Base-by-base conservation (phyloP, 768 basidiomycete genomes). In the Cubamyces sp. region DNA sequence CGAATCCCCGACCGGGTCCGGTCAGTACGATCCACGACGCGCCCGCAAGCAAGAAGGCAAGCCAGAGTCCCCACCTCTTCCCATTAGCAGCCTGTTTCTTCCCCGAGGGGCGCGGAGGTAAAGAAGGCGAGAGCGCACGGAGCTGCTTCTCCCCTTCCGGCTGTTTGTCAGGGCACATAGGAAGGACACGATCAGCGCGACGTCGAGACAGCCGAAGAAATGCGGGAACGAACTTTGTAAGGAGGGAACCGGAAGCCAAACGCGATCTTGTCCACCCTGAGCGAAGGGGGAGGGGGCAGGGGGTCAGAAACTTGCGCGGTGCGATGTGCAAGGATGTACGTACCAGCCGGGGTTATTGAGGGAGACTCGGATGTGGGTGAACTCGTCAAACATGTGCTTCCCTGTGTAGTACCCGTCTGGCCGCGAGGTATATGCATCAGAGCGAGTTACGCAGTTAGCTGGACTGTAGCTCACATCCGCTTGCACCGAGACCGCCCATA, bases 311-410 rank as follows among this genome's bases (percentile, higher is more conserved):
- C 23, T 7, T 1, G 5, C 40, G 11, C n/a, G 37, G 9, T 5
- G 11, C 34, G 1, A 41, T 34, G 9, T 34, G 51, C 16, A 16
- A 50, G 7, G 48, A 40, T 16, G 53, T n/a, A 65, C 70, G 46
- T 54, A 75, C 77, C 72, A 79, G 55, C 68, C 58, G 28, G 77
- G 81, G 0, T 70, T 73, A 61, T 79, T 75, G 9, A 82, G 45
- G 0, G 87, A 82, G 7, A 86, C 69, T 54, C 92, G 81, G n/a
- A 82, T 64, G 68, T 92, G 90, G 7, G 90, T 92, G 74, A 94
- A 93, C 70, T 81, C 76, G 59, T 91, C 87, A 65, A 92, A 93
- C 6, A 78, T 75, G 68, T 76, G 87, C 69, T 90, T 91, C 25
- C 91, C 87, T 3, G 85, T 83, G 68, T 89, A 84, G 55, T 79